phyloP scores from a whole-genome alignment of 495 filamentous ascomycete species.

The Staphylotrichum longicolle region DNA sequence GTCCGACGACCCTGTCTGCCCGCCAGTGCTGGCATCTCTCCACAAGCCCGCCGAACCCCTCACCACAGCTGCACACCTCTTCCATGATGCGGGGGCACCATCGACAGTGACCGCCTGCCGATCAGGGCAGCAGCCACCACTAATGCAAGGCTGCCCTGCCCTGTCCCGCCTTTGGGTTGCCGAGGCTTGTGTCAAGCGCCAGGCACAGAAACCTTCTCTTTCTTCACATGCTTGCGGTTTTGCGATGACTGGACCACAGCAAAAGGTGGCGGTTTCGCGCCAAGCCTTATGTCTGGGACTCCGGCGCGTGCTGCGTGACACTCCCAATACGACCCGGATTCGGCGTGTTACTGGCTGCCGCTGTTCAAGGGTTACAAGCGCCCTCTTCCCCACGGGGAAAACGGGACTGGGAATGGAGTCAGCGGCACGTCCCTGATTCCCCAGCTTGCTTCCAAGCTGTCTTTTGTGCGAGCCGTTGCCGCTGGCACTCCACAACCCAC shows the following conservation, averaged over 20 bases:
- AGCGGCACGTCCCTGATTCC: neutral
- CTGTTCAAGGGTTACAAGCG: neutral
- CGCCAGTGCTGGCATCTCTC: too few relatives aligned
- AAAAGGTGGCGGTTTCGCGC: neutral
- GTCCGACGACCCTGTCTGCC: too few relatives aligned
- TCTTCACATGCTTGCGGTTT: slow-evolving; percentile 20
- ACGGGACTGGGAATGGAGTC: neutral
- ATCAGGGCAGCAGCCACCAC: slow-evolving; percentile 6
- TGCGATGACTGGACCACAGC: neutral
- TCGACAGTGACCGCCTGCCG: neutral
- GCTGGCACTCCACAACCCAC: slow-evolving; percentile 1
- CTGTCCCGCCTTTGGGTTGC: neutral
- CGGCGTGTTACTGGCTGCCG: neutral
- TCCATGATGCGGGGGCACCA: neutral
- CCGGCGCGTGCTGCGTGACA: slow-evolving; percentile 4
- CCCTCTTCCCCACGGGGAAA: slow-evolving; percentile 16
- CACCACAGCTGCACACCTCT: too few relatives aligned
- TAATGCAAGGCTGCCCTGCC: slow-evolving; percentile 10
- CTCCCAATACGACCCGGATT: slow-evolving; percentile 1
- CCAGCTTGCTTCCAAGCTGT: too few relatives aligned
- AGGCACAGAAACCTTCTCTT: slow-evolving; percentile 18
- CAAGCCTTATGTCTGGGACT: neutral
- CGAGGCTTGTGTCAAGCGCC: slow-evolving; percentile 19
- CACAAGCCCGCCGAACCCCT: too few relatives aligned
- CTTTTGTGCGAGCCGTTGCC: neutral